Evolutionary conservation across 352 stramenopile genomes (phyloP).

Genomic region (Peronosclerospora sorghi): DNA sequence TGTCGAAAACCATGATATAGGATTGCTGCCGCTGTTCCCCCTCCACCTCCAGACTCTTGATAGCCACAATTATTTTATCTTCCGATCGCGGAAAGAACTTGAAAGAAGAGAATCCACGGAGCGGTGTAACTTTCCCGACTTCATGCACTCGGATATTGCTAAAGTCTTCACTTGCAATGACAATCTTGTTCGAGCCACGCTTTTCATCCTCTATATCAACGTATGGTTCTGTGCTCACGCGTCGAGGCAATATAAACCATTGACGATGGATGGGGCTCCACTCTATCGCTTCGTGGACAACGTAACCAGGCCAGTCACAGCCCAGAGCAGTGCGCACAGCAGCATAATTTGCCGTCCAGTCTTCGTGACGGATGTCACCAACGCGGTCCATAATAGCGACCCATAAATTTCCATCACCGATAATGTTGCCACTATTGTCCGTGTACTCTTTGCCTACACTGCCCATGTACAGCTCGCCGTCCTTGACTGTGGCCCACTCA

Average conservation of each 20-base stretch:
- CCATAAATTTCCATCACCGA: constrained; percentile 96
- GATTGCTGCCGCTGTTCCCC: constrained; percentile 85
- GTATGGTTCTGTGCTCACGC: constrained; percentile 91
- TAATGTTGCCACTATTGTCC: constrained; percentile 83
- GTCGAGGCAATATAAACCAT: constrained; percentile 96
- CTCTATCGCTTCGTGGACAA: constrained; percentile 97
- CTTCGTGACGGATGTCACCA: constrained; percentile 75
- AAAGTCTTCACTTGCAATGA: constrained; percentile 87
- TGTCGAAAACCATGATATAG: constrained; percentile 89
- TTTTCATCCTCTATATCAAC: constrained; percentile 94
- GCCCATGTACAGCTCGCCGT: constrained; percentile 95
- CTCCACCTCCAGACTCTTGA: constrained; percentile 91
- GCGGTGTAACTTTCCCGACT: constrained; percentile 72
- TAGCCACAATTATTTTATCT: constrained; percentile 85
- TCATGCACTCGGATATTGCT: constrained; percentile 67
- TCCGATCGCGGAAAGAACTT: constrained; percentile 89
- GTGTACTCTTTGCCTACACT: constrained; percentile 93
- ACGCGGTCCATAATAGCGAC: constrained; percentile 85
- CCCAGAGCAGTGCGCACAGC: constrained; percentile 87
- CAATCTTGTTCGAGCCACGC: constrained; percentile 83
- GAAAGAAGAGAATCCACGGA: constrained; percentile 90
- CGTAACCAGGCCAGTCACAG: constrained; percentile 86
- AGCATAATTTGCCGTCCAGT: constrained; percentile 92
- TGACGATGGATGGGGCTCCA: constrained; percentile 91
- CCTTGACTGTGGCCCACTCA: constrained; percentile 98